phyloP scores from a whole-genome alignment of 2,329 filamentous ascomycete species.

The Arthrocladium fulminans region DNA sequence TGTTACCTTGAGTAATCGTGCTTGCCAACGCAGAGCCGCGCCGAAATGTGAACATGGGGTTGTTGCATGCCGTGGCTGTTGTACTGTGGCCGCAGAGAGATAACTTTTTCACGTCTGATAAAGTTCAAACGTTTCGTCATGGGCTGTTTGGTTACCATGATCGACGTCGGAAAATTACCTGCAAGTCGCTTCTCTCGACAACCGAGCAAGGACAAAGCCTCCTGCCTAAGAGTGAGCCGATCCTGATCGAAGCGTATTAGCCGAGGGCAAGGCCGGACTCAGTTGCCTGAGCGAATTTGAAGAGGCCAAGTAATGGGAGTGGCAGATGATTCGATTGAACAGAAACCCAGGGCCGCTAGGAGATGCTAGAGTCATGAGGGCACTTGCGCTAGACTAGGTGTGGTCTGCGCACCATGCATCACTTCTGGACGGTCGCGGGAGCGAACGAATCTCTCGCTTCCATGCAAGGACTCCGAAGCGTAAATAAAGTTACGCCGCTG shows the following conservation, averaged over 20 bases:
- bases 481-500: neutral
- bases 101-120: too few species aligned
- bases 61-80: slow-evolving; percentile 3
- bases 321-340: neutral
- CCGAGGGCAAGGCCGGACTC: neutral
- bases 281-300: neutral
- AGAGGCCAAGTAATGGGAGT: neutral
- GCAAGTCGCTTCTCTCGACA: neutral
- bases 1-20: slow-evolving; percentile 5
- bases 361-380: slow-evolving; percentile 2
- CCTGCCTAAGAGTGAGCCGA: neutral
- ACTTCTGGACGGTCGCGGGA: neutral
- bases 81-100: too few species aligned
- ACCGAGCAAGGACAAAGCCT: neutral
- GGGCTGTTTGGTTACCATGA: slow-evolving; percentile 7
- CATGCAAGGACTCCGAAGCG: slow-evolving; percentile 2
- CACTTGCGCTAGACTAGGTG: slow-evolving; percentile 3
- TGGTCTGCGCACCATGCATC: neutral
- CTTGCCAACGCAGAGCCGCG: neutral
- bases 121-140: too few species aligned
- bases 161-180: slow-evolving; percentile 2
- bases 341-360: neutral
- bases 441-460: slow-evolving; percentile 5
- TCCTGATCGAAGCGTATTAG: neutral
- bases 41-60: slow-evolving; percentile 3